Percentiles rank a stretch among this genome's conserved stretches.
phyloP scores from a whole-genome alignment of 1,284 basidiomycete genomes.

The Schizophyllum amplum region DNA sequence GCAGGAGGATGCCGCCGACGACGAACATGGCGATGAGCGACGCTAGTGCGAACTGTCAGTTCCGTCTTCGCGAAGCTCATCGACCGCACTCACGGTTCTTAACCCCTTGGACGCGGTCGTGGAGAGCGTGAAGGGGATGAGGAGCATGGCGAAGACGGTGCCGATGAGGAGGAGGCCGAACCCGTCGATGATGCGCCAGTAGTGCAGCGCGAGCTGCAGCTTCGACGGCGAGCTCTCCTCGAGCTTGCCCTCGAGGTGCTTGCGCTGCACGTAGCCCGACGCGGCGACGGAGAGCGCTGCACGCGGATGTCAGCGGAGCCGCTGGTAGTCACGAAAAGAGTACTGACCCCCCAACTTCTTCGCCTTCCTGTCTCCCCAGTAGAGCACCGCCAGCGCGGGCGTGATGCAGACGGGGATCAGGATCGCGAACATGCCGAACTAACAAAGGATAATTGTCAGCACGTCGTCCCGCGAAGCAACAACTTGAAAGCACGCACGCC shows the following conservation, averaged over 20 bases:
- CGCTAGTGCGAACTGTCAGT: conserved; percentile 1
- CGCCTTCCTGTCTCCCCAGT: conserved; percentile 38
- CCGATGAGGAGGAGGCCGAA: conserved; percentile 52
- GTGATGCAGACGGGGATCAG: conserved; percentile 45
- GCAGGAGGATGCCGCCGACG: conserved; percentile 26
- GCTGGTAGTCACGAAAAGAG: conserved; percentile 6
- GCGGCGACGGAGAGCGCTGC: conserved; percentile 26
- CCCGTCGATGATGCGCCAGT: conserved; percentile 29
- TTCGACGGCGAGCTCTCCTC: neutral
- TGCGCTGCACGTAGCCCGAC: conserved; percentile 25
- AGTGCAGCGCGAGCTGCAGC: conserved; percentile 4
- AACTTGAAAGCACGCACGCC: too few species aligned
- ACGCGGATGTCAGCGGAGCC: conserved; percentile 1
- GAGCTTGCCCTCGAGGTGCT: conserved; percentile 2
- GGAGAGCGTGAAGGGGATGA: conserved; percentile 51
- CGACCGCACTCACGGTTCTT: conserved; percentile 17
- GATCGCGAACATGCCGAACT: conserved; percentile 67
- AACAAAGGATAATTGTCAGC: too few species aligned
- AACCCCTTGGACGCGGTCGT: conserved; percentile 27
- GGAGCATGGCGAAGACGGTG: conserved; percentile 40
- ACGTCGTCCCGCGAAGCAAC: too few species aligned
- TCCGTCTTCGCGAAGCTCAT: neutral
- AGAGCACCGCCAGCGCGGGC: conserved; percentile 48
- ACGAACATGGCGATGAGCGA: conserved; percentile 36
- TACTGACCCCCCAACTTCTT: conserved; percentile 22